Conservation (phyloP, 192 early-diverging fungal genomes). For the Mortierella alpina region DNA sequence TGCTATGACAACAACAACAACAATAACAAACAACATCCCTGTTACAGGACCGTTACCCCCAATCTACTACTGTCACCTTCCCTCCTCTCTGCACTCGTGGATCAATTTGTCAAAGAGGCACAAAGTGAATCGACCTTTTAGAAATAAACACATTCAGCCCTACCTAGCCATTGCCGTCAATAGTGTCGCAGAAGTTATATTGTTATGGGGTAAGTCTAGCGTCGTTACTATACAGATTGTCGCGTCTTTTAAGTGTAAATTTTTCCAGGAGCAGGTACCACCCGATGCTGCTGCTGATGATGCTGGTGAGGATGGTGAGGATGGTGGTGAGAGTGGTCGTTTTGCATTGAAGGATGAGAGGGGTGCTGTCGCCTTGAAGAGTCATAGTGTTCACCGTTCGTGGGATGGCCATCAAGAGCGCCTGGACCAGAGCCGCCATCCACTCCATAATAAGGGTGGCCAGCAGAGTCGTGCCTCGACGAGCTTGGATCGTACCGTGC, state of each 20-base stretch:
- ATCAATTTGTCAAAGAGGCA: too few relatives aligned
- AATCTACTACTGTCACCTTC: too few relatives aligned
- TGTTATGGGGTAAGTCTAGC: too few relatives aligned
- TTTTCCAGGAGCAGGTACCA: background rate
- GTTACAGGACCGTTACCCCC: background rate
- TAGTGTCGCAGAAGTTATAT: too few relatives aligned
- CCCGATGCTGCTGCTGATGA: conserved; percentile 4
- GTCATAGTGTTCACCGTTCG: conserved; percentile 3
- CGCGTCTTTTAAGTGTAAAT: background rate
- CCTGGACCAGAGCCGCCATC: background rate
- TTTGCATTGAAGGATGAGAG: background rate
- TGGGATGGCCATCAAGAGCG: conserved; percentile 2
- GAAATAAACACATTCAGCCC: background rate
- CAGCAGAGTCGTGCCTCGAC: conserved; percentile 5
- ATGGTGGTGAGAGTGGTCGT: background rate
- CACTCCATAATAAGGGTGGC: background rate
- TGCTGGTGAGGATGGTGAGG: conserved; percentile 9
- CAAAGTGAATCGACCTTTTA: background rate
- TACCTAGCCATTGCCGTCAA: too few relatives aligned
- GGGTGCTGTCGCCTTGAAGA: background rate
- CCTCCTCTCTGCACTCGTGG: too few relatives aligned
- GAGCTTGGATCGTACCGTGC: conserved; percentile 14
- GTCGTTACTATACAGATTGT: background rate
- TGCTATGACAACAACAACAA: background rate
- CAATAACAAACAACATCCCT: background rate